Evolutionary conservation across 2,329 filamentous ascomycete genomes (phyloP).

Genomic region (Clarireedia homoeocarpa): DNA sequence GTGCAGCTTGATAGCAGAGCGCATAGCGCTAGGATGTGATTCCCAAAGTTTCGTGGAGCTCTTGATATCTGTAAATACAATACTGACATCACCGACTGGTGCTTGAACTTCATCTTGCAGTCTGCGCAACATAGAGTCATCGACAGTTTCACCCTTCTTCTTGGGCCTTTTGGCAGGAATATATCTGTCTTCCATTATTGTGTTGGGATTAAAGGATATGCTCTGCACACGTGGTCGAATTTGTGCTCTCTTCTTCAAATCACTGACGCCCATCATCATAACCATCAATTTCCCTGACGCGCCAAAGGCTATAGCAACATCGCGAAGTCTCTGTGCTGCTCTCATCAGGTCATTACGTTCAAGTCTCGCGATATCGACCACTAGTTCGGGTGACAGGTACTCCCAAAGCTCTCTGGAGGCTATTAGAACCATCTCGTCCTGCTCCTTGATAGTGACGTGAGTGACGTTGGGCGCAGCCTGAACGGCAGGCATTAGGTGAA

Average conservation of each 20-base stretch:
- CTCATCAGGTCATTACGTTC: constrained; percentile 89
- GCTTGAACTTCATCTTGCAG: constrained; percentile 87
- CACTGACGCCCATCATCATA: constrained; percentile 92
- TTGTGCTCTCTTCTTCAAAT: constrained; percentile 79
- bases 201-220: constrained; percentile 69
- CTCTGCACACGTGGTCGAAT: constrained; percentile 66
- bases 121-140: constrained; percentile 79
- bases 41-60: constrained; percentile 96
- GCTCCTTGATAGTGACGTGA: constrained; percentile 71
- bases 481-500: constrained; percentile 84
- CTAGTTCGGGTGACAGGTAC: constrained; percentile 79
- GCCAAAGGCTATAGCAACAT: constrained; percentile 92
- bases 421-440: constrained; percentile 88
- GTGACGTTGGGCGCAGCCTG: constrained; percentile 83
- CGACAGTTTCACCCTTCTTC: constrained; percentile 52
- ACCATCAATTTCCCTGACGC: constrained; percentile 96
- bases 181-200: constrained; percentile 63
- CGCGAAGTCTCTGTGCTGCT: constrained; percentile 86
- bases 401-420: constrained; percentile 95
- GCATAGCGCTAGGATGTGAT: constrained; percentile 89
- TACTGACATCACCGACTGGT: constrained; percentile 80
- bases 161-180: constrained; percentile 59
- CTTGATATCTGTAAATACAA: constrained; percentile 99
- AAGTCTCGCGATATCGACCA: constrained; percentile 82
- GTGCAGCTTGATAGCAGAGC: constrained; percentile 92